Conservation (phyloP, 2,329 filamentous ascomycete species). For the Ilyonectria sp. region DNA sequence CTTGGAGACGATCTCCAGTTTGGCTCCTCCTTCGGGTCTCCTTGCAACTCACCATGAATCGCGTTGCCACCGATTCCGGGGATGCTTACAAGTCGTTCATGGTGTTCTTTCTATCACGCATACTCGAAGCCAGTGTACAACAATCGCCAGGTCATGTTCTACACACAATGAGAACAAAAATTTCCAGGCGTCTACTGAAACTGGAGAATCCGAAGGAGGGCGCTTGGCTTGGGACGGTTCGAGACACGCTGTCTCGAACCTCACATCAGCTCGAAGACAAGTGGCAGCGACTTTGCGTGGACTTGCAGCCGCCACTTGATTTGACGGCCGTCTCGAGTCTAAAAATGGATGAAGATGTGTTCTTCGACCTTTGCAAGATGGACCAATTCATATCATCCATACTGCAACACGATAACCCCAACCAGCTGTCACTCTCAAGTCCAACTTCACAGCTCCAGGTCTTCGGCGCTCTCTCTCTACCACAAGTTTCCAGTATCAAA, state of each 20-base stretch:
- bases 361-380: slow-evolving; percentile 21
- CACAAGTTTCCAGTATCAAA: neutral
- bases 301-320: slow-evolving; percentile 7
- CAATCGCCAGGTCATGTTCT: slow-evolving; percentile 16
- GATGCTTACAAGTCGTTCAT: slow-evolving; percentile 36
- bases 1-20: slow-evolving; percentile 66
- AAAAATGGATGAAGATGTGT: slow-evolving; percentile 11
- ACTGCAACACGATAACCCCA: neutral
- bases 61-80: neutral
- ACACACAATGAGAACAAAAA: slow-evolving; percentile 32
- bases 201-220: slow-evolving; percentile 5
- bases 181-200: slow-evolving; percentile 29
- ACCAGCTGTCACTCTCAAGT: neutral
- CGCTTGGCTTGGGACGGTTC: slow-evolving; percentile 19
- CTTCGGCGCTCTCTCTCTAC: neutral
- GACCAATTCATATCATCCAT: slow-evolving; percentile 31
- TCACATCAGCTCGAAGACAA: neutral
- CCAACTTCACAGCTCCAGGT: slow-evolving; percentile 18
- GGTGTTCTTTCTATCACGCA: slow-evolving; percentile 21
- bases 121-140: neutral
- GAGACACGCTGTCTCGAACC: slow-evolving; percentile 4
- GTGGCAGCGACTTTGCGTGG: slow-evolving; percentile 13
- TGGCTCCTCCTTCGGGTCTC: slow-evolving; percentile 70
- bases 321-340: neutral
- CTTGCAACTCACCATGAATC: slow-evolving; percentile 56